Evolutionary conservation across 768 basidiomycete genomes (phyloP), one percentile per base, ranked within the genome.

Genomic region (Crepidotus variabilis): DNA sequence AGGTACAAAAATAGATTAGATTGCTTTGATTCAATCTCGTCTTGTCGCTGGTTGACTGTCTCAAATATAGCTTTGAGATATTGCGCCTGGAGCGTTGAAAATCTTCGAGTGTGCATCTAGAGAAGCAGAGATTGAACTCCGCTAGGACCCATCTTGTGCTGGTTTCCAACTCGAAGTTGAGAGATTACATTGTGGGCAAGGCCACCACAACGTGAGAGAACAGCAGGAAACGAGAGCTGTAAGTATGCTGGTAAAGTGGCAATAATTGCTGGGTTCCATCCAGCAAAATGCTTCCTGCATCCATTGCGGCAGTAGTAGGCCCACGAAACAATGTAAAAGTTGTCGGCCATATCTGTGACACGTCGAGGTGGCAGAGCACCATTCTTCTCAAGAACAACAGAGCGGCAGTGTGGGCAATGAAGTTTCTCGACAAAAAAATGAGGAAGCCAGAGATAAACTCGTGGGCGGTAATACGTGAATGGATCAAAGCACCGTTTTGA

Each of bases 91-190:
- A 64, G 32, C 2, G 24, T 49, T 28, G 55, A 63, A 51, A 63
- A 67, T 0, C 57, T 55, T 13, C 47, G 45, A 9, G 66, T 67
- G 47, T 67, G 66, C 47, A 57, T 47, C 51, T 67, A 58, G 2
- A 58, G 49, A 0, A 66, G 56, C 8, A 64, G 61, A 2, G 65
- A 57, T 6, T 50, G 51, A 47, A 67, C 57, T 21, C 65, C 64
- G 14, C 24, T 49, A 0, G 63, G 65, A 1, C 63, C 66, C 66
- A 67, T 67, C 24, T 67, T 67, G 35, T 67, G 66, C 49, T 67
- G 66, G 47, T 67, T 66, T n/a, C 51, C 56, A 7, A 61, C 59
- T 7, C 59, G 47, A 6, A 64, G 56, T 39, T 57, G 57, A 0
- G 47, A 54, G 11, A 65, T 50, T 2, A 66, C 59, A 8, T 60